A percentile compares a stretch with the other conserved stretches of the same genome.
Conservation (phyloP, 352 stramenopile genomes). For the Phytopythium sindhum region DNA sequence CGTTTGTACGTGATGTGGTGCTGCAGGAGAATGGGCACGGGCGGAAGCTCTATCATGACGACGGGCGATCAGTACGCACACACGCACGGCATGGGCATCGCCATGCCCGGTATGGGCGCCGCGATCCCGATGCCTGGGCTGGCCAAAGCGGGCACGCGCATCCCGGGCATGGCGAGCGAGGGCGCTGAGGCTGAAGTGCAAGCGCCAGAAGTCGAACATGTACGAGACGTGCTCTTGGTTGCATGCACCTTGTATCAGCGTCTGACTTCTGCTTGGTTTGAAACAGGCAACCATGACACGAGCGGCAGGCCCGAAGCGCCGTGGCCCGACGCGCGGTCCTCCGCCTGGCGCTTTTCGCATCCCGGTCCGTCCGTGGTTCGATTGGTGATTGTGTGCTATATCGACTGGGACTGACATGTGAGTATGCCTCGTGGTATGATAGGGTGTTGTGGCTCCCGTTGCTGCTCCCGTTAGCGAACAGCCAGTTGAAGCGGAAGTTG, state of each 20-base stretch:
- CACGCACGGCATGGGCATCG: conserved; percentile 60
- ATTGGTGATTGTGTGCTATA: no score
- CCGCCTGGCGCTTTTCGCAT: conserved; percentile 66
- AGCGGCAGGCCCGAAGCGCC: conserved; percentile 71
- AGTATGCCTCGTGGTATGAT: neutral
- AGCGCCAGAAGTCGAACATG: conserved; percentile 38
- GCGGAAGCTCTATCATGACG: conserved; percentile 70
- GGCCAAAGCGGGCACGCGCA: conserved; percentile 56
- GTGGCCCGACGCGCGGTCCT: conserved; percentile 51
- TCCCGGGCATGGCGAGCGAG: conserved; percentile 58
- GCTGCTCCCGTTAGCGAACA: neutral
- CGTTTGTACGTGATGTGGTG: neutral
- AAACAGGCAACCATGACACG: conserved; percentile 69
- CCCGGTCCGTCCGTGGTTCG: conserved; percentile 23
- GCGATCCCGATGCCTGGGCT: conserved; percentile 83
- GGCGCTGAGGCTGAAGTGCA: conserved; percentile 19
- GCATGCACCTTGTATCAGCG: neutral
- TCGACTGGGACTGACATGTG: neutral
- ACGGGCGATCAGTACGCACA: conserved; percentile 82
- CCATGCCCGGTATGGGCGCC: conserved; percentile 78
- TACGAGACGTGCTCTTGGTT: conserved; percentile 23
- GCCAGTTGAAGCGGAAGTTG: neutral
- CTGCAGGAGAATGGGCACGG: conserved; percentile 6
- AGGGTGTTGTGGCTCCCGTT: conserved; percentile 6
- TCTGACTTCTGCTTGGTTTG: neutral